A percentile compares a stretch with the other conserved stretches of the same genome.
phyloP scores from a whole-genome alignment of 179 eudicot genomes.

The Amaranthus tricolor region DNA sequence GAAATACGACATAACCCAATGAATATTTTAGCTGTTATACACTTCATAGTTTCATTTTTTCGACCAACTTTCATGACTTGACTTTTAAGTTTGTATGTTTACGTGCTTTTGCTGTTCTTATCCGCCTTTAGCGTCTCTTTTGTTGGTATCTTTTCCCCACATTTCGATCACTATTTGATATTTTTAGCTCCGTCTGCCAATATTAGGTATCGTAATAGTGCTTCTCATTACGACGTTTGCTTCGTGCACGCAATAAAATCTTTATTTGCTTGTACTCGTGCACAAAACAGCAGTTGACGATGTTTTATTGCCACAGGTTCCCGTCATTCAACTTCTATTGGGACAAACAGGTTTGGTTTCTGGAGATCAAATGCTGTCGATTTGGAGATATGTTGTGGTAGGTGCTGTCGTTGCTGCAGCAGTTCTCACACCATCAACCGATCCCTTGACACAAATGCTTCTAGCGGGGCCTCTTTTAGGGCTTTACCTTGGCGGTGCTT shows the following conservation, averaged over 20 bases:
- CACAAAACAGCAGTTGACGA: neutral
- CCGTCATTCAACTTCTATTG: slow-evolving; percentile 80
- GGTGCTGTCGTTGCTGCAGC: slow-evolving; percentile 97
- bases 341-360: slow-evolving; percentile 95
- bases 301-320: slow-evolving; percentile 56
- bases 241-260: neutral
- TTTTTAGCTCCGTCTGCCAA: neutral
- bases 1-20: too few species aligned
- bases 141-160: neutral
- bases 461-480: slow-evolving; percentile 96
- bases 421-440: slow-evolving; percentile 93
- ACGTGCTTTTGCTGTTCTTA: neutral
- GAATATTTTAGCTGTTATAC: too few species aligned
- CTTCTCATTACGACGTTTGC: neutral
- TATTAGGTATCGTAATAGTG: neutral
- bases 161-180: neutral
- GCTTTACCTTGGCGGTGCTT: slow-evolving; percentile 96
- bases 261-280: neutral
- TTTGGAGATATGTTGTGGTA: slow-evolving; percentile 99
- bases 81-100: neutral
- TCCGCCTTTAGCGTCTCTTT: too few species aligned
- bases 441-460: slow-evolving; percentile 92
- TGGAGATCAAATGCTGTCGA: slow-evolving; percentile 93
- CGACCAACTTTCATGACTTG: neutral
- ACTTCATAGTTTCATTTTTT: too few species aligned